Evolutionary conservation across 352 stramenopile genomes (phyloP).

Genomic region (Phytopythium chamaehyphon): DNA sequence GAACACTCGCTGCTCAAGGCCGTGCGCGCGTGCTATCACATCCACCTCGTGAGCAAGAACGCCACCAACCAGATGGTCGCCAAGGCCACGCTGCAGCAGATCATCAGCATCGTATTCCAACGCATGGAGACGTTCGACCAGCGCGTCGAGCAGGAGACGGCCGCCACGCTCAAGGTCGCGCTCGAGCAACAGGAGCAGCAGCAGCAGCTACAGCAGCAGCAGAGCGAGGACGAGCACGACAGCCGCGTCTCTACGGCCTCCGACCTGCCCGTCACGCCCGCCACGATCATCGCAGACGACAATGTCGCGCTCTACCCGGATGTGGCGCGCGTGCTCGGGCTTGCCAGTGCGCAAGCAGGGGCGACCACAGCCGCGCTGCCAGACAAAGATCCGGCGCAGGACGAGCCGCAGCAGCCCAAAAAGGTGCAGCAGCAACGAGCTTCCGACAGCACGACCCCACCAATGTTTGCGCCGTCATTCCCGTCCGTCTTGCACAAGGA

Average conservation of each 20-base stretch:
- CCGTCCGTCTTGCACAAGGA: constrained; percentile 97
- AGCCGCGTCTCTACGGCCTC: constrained; percentile 3
- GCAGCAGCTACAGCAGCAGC: constrained; percentile 11
- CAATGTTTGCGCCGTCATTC: constrained; percentile 75
- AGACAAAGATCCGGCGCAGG: constrained; percentile 8
- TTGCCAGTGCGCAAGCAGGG: not conserved
- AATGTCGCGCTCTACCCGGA: constrained; percentile 40
- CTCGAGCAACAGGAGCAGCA: constrained; percentile 32
- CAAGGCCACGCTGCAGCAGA: constrained; percentile 97
- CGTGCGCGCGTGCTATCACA: constrained; percentile 95
- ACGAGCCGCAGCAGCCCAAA: constrained; percentile 1
- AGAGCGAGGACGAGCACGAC: constrained; percentile 9
- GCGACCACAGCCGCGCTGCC: not conserved
- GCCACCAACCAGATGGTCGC: constrained; percentile 95
- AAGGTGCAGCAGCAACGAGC: constrained; percentile 9
- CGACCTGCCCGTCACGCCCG: not conserved
- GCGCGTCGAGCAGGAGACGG: constrained; percentile 67
- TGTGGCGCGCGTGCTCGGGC: constrained; percentile 24
- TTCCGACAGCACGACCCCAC: constrained; percentile 16
- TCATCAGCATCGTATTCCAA: constrained; percentile 95
- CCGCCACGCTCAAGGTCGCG: constrained; percentile 46
- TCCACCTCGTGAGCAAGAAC: constrained; percentile 92
- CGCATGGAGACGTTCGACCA: constrained; percentile 93
- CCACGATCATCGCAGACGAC: constrained; percentile 9
- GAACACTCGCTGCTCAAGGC: constrained; percentile 93